Evolutionary conservation across 768 basidiomycete species (phyloP), one percentile per base, ranked within the genome.

Genomic region (Pseudohyphozyma bogoriensis): DNA sequence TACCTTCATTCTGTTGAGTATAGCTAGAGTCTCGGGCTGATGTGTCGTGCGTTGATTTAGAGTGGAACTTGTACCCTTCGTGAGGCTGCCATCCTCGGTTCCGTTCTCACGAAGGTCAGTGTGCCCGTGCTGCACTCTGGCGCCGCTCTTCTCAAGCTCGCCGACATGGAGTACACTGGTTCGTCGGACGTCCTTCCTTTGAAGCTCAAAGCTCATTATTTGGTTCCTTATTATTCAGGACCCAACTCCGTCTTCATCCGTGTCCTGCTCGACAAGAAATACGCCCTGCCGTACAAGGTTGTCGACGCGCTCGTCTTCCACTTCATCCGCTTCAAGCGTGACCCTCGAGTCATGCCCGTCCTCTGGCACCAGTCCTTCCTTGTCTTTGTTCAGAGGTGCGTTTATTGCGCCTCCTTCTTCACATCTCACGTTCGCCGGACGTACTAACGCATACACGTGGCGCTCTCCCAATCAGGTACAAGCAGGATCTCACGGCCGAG

Each of bases 351-450:
- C 72, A 79, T 97, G 33, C 93, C 95, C n/a, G 95, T 97, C 16
- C 78, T 99, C 15, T 99, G 95, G 95, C 89, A 99, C 73, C 95
- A 99, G 75, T 89, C 87, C 73, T 78, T 99, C 56, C 79, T 99
- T 28, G 89, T 92, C 4, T 96, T 97, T 72, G 83, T 82, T 40
- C 95, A 99, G 75, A 79, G 93, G 91, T 90, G 46, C 70, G 73
- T 72, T 56, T 33, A 2, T 22, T 56, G 22, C 55, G 18, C 36
- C 40, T 44, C 55, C 58, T 62, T 51, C 26, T 50, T 15, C 65
- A 16, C 36, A 31, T 22, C 20, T 42, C 3, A 3, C 37, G 32
- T 51, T 46, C 53, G 16, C 29, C 45, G 29, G 31, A 2, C 13
- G 18, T 29, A 13, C 35, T 33, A 18, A 31, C 49, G 33, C 33